A percentile compares a stretch with the other conserved stretches of the same genome.
These are phyloP conservation scores for Calonectria hongkongensis DNA, from an alignment of 2,329 filamentous ascomycete species.

Conservation along the genomic window DNA sequence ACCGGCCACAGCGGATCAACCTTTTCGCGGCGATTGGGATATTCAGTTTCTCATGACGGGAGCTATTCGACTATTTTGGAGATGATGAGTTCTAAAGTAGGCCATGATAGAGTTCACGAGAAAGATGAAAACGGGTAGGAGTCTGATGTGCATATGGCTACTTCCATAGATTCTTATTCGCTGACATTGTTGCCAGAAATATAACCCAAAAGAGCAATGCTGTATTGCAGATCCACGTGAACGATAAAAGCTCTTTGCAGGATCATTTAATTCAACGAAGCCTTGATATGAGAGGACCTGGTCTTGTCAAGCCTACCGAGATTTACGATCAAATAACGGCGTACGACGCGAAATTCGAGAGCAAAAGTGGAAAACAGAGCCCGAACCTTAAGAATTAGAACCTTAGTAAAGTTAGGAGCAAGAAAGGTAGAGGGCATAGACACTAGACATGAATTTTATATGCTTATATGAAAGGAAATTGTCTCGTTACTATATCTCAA, in stretches of 20 bases:
- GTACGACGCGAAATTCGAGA: background rate
- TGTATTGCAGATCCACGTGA: background rate
- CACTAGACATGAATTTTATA: background rate
- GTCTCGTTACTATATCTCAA: too few relatives aligned
- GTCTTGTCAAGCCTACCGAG: background rate
- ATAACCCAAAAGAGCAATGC: background rate
- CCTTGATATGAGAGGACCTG: background rate
- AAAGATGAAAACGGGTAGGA: background rate
- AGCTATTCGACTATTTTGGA: background rate
- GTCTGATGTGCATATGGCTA: background rate
- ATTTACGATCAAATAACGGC: background rate
- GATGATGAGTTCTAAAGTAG: background rate
- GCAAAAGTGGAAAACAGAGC: background rate
- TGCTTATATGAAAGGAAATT: too few relatives aligned
- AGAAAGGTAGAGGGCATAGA: background rate
- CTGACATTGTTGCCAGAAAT: background rate
- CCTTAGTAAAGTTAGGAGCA: rapidly evolving
- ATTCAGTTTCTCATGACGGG: background rate
- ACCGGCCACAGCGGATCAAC: background rate
- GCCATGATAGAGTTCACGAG: background rate
- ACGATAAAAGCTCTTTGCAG: background rate
- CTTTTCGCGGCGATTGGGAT: background rate
- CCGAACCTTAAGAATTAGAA: background rate
- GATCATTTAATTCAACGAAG: background rate
- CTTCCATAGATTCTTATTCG: background rate